Percentiles rank a stretch among this genome's conserved stretches.
These are phyloP conservation scores for Penicillium sp. DNA, from an alignment of 2,329 filamentous ascomycete species.

Conservation along the genomic window DNA sequence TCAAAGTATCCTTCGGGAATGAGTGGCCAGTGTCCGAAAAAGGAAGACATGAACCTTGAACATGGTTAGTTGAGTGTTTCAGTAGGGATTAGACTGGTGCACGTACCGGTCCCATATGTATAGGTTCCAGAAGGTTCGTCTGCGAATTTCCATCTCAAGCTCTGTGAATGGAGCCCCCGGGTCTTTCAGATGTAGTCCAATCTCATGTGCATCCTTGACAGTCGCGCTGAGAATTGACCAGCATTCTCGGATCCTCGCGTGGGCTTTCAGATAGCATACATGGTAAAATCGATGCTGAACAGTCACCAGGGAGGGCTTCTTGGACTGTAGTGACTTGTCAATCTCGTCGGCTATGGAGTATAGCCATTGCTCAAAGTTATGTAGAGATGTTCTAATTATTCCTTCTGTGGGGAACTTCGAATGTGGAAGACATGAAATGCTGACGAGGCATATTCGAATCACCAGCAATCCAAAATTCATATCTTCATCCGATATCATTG, in stretches of 20 bases:
- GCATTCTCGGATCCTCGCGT: conserved; percentile 10
- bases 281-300: conserved; percentile 17
- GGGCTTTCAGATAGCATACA: conserved; percentile 13
- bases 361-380: conserved; percentile 12
- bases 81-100: too few relatives aligned
- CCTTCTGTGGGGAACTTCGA: conserved; percentile 12
- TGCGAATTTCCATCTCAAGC: conserved; percentile 15
- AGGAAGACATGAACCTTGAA: conserved; percentile 12
- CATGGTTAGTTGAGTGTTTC: neutral
- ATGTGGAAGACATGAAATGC: conserved; percentile 15
- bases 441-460: conserved; percentile 15
- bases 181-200: conserved; percentile 14
- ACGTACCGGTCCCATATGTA: conserved; percentile 19
- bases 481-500: conserved; percentile 9
- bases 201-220: conserved; percentile 15
- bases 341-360: conserved; percentile 11
- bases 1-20: conserved; percentile 20
- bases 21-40: conserved; percentile 18
- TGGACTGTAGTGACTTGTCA: conserved; percentile 5
- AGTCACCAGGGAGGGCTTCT: conserved; percentile 10
- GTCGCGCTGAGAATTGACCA: conserved; percentile 15
- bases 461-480: conserved; percentile 15
- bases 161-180: conserved; percentile 7
- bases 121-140: conserved; percentile 16
- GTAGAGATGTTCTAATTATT: conserved; percentile 4